Evolutionary conservation across 2,329 filamentous ascomycete genomes (phyloP), one percentile per base, ranked within the genome.

Genomic region (Pezicula carpinea): DNA sequence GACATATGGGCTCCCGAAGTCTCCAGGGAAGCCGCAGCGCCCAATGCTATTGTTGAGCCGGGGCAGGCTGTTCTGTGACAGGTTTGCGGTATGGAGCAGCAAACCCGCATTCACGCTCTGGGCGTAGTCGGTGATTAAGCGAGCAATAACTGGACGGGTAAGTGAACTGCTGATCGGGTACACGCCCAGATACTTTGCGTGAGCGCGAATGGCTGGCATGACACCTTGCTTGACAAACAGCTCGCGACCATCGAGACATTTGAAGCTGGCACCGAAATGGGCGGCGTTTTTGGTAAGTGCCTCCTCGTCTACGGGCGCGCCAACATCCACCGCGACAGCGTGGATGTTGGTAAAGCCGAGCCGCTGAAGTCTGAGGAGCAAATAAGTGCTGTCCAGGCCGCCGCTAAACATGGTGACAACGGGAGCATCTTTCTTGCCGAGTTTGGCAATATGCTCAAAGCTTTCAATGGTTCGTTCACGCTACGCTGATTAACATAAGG

Each of bases 61-160:
- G 4, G 42, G 42, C 42, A 44, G 42, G 42, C 42, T 44, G 42
- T 44, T 44, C 31, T 44, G 42, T 19, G 42, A 44, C 31, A 44
- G 42, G 42, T 44, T 44, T 5, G 42, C 42, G 5, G 31, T 44
- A 23, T 44, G 42, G 18, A 44, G 42, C 42, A 44, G 32, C 32
- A 44, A 23, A 5, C 29, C 31, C 14, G 42, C 42, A 35, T 35
- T 23, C 42, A 44, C 10, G 42, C 5, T 14, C 18, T 36, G 36
- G 23, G 42, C 42, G 32, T 35, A 35, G 42, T 44, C 42, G 4
- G 23, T 36, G 23, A 36, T 44, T 26, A 44, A 18, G 6, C 23
- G 42, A 14, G 42, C 42, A 17, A 44, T 44, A 23, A 44, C 31
- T 10, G 42, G 26, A 19, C 42, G 31, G 15, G 22, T 44, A 10